Base-by-base conservation (phyloP, 139 green algal genomes). In the Bryopsis sp. region DNA sequence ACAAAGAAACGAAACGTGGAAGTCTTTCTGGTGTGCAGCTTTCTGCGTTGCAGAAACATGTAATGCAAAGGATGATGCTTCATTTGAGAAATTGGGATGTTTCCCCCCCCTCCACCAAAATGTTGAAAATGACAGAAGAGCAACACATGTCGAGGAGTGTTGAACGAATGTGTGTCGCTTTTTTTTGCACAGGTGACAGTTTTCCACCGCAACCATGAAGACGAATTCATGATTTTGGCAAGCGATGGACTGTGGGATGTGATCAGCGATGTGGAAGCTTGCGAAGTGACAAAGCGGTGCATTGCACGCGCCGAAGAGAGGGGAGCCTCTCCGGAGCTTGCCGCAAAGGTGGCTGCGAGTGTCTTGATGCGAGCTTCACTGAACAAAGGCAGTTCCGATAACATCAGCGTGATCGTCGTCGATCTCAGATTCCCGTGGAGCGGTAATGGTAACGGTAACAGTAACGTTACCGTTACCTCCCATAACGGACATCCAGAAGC, bases 161-260 rank as follows among this genome's bases (percentile, higher is more conserved):
- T n/a, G n/a, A n/a, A n/a, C n/a, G n/a, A n/a, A n/a, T n/a, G n/a
- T n/a, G n/a, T n/a, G n/a, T n/a, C n/a, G n/a, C n/a, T n/a, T n/a
- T n/a, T n/a, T n/a, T n/a, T n/a, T 54, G 43, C 43, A 54, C 69
- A 78, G 78, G 75, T 85, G 50, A 79, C 74, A 32, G 72, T 86
- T 19, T 54, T 85, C 47, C 63, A 65, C n/a, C 78, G 83, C 0
- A 50, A 72, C 8, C 47, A 74, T 7, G 74, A 79, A 3, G 87
- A 94, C 71, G 87, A 94, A 65, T 87, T 94, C 61, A 58, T 93
- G 76, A 71, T 90, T 43, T 75, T 88, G 15, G 85, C 85, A 2
- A 85, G 76, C 65, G 85, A 90, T 58, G 85, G 85, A 1, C 72
- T 90, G 38, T 90, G 85, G 85, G 85, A 90, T 70, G 84, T 86